These are phyloP conservation scores for Saksenaea vasiformis DNA, from an alignment of 371 early-diverging fungal genomes.

Conservation along the genomic window DNA sequence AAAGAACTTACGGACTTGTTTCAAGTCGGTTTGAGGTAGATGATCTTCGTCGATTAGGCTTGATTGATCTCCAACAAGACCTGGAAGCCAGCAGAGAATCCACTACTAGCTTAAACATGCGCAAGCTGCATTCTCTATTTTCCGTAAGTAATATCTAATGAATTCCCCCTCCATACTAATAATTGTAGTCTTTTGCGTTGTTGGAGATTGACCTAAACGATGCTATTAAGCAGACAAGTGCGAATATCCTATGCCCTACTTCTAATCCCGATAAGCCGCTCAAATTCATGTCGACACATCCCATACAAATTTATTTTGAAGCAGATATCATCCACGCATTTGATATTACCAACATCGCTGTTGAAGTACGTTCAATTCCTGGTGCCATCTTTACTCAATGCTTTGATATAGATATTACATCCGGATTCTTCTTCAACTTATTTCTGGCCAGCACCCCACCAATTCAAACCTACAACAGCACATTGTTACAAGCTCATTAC, in stretches of 20 bases:
- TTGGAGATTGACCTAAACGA: conserved; percentile 33
- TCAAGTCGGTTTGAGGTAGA: conserved; percentile 22
- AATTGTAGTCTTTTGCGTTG: conserved; percentile 35
- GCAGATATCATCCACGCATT: conserved; percentile 37
- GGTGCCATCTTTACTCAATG: not conserved
- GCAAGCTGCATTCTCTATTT: conserved; percentile 35
- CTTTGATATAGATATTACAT: conserved; percentile 24
- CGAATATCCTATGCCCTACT: conserved; percentile 36
- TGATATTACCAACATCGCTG: conserved; percentile 36
- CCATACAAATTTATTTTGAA: conserved; percentile 37
- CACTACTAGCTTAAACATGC: conserved; percentile 24
- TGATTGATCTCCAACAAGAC: conserved; percentile 22
- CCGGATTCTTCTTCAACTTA: conserved; percentile 37
- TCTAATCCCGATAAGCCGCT: conserved; percentile 46
- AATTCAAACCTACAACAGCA: conserved; percentile 41
- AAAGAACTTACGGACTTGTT: not conserved
- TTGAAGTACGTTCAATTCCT: conserved; percentile 36
- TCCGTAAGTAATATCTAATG: conserved; percentile 21
- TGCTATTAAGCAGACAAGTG: conserved; percentile 36
- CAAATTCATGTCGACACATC: conserved; percentile 31
- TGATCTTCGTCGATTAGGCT: conserved; percentile 2
- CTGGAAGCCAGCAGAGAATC: conserved; percentile 30
- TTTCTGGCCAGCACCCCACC: conserved; percentile 43
- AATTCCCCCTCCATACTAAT: not conserved
- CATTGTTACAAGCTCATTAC: conserved; percentile 38